Evolutionary conservation across 805 yeast species (phyloP).

Genomic region (Yamadazyma insecticola): DNA sequence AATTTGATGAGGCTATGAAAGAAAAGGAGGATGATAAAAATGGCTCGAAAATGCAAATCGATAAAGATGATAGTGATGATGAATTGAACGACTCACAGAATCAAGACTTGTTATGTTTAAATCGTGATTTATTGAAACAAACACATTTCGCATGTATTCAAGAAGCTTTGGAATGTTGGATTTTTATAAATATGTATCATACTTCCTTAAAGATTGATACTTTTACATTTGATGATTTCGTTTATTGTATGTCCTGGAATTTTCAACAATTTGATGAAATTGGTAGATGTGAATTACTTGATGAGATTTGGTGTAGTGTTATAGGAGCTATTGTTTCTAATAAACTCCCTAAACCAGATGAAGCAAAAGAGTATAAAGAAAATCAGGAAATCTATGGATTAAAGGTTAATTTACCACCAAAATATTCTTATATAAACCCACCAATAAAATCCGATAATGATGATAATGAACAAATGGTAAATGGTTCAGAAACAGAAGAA

Average conservation of each 20-base stretch:
- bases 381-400: slow-evolving; percentile 27
- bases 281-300: slow-evolving; percentile 48
- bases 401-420: slow-evolving; percentile 27
- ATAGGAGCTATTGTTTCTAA: slow-evolving; percentile 51
- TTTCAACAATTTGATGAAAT: slow-evolving; percentile 31
- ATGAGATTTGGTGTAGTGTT: slow-evolving; percentile 66
- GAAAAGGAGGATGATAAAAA: not conserved
- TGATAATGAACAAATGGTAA: slow-evolving; percentile 13
- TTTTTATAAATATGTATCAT: slow-evolving; percentile 67
- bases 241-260: slow-evolving; percentile 52
- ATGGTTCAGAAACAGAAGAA: slow-evolving; percentile 19
- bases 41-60: not conserved
- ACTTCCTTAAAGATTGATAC: slow-evolving; percentile 62
- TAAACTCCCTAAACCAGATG: slow-evolving; percentile 20
- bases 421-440: slow-evolving; percentile 19
- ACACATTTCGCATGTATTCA: slow-evolving; percentile 19
- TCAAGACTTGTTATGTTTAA: too few relatives aligned
- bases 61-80: slow-evolving; percentile 1
- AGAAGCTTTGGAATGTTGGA: slow-evolving; percentile 67
- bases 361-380: slow-evolving; percentile 32
- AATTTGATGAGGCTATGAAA: slow-evolving; percentile 2
- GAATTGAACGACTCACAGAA: slow-evolving; percentile 6
- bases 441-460: slow-evolving; percentile 7
- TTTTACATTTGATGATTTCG: slow-evolving; percentile 75
- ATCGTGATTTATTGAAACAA: too few relatives aligned